phyloP scores from a whole-genome alignment of 2,329 filamentous ascomycete species.

The Beauveria bassiana region DNA sequence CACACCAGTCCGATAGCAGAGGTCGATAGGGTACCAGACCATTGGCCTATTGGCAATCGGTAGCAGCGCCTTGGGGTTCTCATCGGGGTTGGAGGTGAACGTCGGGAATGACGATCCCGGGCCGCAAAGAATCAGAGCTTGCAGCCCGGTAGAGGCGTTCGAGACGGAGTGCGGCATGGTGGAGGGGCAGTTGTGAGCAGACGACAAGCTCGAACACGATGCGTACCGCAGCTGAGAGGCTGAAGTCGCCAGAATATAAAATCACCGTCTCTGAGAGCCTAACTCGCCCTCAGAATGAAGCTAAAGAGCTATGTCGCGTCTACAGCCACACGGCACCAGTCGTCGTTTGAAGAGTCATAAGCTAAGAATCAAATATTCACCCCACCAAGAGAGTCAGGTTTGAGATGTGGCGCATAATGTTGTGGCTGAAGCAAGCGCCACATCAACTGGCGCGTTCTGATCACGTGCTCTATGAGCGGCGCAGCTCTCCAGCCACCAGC shows the following conservation, averaged over 20 bases:
- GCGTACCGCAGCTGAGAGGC: neutral
- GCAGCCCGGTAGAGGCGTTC: conserved; percentile 68
- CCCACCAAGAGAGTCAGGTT: conserved; percentile 11
- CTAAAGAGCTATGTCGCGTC: neutral
- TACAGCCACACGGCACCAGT: neutral
- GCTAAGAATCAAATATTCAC: conserved; percentile 5
- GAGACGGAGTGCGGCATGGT: conserved; percentile 69
- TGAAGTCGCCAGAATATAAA: neutral
- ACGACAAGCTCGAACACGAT: neutral
- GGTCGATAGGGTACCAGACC: conserved; percentile 85
- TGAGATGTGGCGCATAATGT: neutral
- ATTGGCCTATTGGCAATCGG: conserved; percentile 80
- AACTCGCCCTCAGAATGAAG: neutral
- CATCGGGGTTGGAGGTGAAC: conserved; percentile 71
- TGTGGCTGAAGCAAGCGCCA: conserved; percentile 6
- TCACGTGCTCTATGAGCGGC: conserved; percentile 1
- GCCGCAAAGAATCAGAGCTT: conserved; percentile 76
- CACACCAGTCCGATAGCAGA: conserved; percentile 74
- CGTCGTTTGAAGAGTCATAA: conserved; percentile 9
- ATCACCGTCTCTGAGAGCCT: too few relatives aligned
- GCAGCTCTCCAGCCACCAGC: neutral
- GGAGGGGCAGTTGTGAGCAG: conserved; percentile 12
- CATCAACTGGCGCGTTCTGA: neutral
- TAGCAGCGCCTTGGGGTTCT: conserved; percentile 73
- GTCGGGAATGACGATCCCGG: conserved; percentile 76